Base-by-base conservation (phyloP, 139 green algal species). In the Tetradesmus lagerheimii region DNA sequence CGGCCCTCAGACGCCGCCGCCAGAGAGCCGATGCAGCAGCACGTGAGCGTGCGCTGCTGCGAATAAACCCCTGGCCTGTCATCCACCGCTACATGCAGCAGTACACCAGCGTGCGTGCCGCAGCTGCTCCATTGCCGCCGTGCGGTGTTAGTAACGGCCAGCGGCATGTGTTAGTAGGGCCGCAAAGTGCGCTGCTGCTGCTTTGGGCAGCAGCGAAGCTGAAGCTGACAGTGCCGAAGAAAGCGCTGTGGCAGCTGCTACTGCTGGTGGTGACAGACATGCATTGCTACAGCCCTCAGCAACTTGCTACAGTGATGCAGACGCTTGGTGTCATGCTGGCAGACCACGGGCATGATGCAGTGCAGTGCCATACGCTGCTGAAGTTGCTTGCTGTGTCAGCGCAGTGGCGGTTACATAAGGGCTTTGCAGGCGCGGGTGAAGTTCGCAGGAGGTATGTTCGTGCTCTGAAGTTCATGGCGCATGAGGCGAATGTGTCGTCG, bases 161-260 rank as follows among this genome's bases (percentile, higher is more conserved):
- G 57, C 57, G 4, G 57, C 57, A 71, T 71, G 57, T 23, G 57
- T n/a, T 71, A 23, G 57, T 71, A 1, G 57, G 57, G 57, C 57
- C 57, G 15, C 57, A 71, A 1, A 71, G 57, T 71, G 57, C 80
- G 20, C 20, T 74, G n/a, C 53, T 86, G 80, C 80, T 86, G 45
- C 39, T 86, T 14, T 86, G 80, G 80, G 27, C 80, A 31, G 64
- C 43, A 75, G 80, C 45, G 0, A 71, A 74, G 31, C 45, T 86
- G n/a, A 35, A 31, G 31, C 45, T 57, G 8, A 11, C 27, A 0
- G 43, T 53, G 39, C 45, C n/a, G 2, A 86, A 74, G n/a, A 75
- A 50, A 16, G 45, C 34, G 1, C 45, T 86, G 80, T 86, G 80
- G 80, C 80, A 86, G 47, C n/a, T 86, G 80, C 80, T 86, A 47